Conservation (phyloP, 106 monocot genomes). For the Allium cepa region DNA sequence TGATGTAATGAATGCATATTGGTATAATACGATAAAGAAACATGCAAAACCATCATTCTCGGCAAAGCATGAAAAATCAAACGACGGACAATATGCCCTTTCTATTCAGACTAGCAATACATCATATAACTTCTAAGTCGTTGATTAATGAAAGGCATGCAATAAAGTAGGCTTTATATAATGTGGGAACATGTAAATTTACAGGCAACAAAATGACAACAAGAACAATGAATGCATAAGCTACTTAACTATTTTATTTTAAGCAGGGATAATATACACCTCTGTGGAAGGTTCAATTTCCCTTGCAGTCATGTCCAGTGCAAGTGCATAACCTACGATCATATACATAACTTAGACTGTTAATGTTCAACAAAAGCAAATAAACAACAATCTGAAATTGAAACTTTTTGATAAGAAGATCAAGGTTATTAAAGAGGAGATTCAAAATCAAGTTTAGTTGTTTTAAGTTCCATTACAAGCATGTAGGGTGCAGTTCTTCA, state of each 20-base stretch:
- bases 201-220: neutral
- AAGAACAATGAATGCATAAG: neutral
- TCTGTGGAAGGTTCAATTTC: constrained; percentile 91
- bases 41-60: too few species aligned
- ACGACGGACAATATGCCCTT: neutral
- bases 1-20: too few species aligned
- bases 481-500: too few species aligned
- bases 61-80: too few species aligned
- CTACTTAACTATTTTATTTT: too few species aligned
- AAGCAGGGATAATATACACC: constrained; percentile 16
- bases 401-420: too few species aligned
- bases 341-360: neutral
- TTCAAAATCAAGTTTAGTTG: too few species aligned
- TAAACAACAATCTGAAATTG: too few species aligned
- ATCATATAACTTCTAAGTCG: neutral
- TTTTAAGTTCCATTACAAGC: too few species aligned
- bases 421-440: too few species aligned
- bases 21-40: too few species aligned
- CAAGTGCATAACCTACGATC: constrained; percentile 82
- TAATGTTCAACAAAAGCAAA: neutral
- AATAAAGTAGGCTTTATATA: neutral
- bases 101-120: neutral
- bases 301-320: constrained; percentile 97
- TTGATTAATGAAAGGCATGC: neutral
- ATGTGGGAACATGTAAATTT: neutral